Conservation (phyloP, 768 basidiomycete species). For the Pleurotus sapidus region DNA sequence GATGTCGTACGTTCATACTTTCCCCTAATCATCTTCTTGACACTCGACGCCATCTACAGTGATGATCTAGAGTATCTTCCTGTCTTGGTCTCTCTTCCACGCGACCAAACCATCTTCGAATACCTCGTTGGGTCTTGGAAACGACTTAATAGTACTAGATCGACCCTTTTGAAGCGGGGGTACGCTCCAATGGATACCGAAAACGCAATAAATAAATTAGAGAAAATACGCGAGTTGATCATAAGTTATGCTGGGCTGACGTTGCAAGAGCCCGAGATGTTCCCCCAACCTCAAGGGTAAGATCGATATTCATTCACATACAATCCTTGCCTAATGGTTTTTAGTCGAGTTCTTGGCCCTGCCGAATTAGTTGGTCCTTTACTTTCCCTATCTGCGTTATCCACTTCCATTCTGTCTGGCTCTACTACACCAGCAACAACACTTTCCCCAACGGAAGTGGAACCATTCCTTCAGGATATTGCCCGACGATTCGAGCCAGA, state of each 20-base stretch:
- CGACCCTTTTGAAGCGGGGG: slow-evolving; percentile 57
- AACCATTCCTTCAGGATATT: slow-evolving; percentile 82
- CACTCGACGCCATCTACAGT: slow-evolving; percentile 30
- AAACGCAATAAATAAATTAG: slow-evolving; percentile 58
- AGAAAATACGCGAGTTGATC: slow-evolving; percentile 77
- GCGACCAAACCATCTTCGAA: slow-evolving; percentile 80
- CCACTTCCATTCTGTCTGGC: slow-evolving; percentile 57
- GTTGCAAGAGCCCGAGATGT: slow-evolving; percentile 92
- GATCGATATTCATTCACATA: background rate
- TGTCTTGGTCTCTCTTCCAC: slow-evolving; percentile 73
- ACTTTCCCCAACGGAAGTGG: slow-evolving; percentile 67
- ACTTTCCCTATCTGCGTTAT: slow-evolving; percentile 67
- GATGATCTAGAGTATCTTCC: slow-evolving; percentile 74
- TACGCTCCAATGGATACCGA: slow-evolving; percentile 63
- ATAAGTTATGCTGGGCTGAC: slow-evolving; percentile 88
- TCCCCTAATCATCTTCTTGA: background rate
- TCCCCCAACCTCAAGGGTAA: slow-evolving; percentile 82
- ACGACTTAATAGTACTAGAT: slow-evolving; percentile 59
- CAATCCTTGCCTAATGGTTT: background rate
- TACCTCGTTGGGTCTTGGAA: slow-evolving; percentile 93
- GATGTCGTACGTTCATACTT: slow-evolving; percentile 55
- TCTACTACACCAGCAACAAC: slow-evolving; percentile 42
- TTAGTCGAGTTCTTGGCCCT: slow-evolving; percentile 69
- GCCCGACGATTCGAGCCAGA: slow-evolving; percentile 77
- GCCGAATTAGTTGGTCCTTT: slow-evolving; percentile 82